A percentile compares a stretch with the other conserved stretches of the same genome.
phyloP scores from a whole-genome alignment of 192 early-diverging fungal species.

The Backusella liffmaniae region DNA sequence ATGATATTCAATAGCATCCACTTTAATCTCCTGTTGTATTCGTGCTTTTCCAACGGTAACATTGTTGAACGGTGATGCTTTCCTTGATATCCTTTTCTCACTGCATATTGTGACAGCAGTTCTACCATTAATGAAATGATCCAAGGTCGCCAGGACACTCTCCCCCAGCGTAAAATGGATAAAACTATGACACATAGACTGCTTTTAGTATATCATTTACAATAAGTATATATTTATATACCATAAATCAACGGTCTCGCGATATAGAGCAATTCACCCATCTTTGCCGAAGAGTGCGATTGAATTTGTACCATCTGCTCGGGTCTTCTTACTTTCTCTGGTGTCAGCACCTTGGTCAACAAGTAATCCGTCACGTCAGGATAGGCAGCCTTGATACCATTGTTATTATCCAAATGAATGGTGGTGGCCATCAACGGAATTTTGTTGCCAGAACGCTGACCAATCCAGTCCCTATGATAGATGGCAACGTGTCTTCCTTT shows the following conservation, averaged over 20 bases:
- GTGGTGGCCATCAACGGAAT: conserved; percentile 4
- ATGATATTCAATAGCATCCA: conserved; percentile 79
- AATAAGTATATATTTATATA: conserved; percentile 7
- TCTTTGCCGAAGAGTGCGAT: conserved; percentile 18
- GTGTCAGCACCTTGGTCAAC: conserved; percentile 48
- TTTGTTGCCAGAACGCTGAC: conserved; percentile 24
- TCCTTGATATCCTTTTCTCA: conserved; percentile 7
- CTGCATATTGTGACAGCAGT: conserved; percentile 44
- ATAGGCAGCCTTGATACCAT: neutral
- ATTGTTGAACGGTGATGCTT: conserved; percentile 12
- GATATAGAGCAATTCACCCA: conserved; percentile 80
- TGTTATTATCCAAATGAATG: neutral
- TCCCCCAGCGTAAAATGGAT: conserved; percentile 71
- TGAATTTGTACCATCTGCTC: conserved; percentile 63
- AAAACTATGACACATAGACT: conserved; percentile 54
- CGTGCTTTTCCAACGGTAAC: conserved; percentile 74
- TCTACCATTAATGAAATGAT: conserved; percentile 80
- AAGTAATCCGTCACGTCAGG: conserved; percentile 51
- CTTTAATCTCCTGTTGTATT: conserved; percentile 68
- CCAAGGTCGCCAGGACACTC: conserved; percentile 80
- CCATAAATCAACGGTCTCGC: conserved; percentile 84
- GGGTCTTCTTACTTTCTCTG: conserved; percentile 67
- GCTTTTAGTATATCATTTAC: neutral
- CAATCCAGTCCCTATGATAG: conserved; percentile 34
- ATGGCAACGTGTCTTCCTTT: conserved; percentile 17